Evolutionary conservation across 2,329 filamentous ascomycete genomes (phyloP).

Genomic region (Zymoseptoria crescenta): DNA sequence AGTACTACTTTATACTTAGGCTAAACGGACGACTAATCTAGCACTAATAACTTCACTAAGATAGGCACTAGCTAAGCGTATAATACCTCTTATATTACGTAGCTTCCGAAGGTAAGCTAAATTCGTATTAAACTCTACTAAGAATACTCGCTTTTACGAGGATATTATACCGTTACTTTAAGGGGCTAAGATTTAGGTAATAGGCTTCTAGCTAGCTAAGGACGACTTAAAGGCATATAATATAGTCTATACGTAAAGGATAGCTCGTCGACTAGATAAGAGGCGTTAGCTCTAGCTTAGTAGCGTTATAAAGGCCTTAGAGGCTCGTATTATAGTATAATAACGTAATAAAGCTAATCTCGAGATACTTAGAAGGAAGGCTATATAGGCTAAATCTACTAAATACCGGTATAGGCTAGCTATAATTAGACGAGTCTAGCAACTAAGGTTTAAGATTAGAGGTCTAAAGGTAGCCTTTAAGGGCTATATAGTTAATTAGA

Average conservation of each 20-base stretch:
- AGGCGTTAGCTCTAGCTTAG: background rate
- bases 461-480: background rate
- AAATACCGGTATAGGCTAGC: background rate
- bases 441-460: background rate
- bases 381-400: background rate
- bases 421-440: background rate
- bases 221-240: background rate
- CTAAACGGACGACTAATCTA: too few species aligned
- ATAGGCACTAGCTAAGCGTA: background rate
- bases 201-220: background rate
- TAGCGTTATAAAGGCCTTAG: background rate
- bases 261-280: background rate
- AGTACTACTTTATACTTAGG: background rate
- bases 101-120: background rate
- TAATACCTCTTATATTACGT: background rate
- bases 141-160: background rate
- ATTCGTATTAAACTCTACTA: background rate
- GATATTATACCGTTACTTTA: background rate
- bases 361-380: background rate
- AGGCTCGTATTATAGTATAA: too few species aligned
- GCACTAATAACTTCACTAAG: background rate
- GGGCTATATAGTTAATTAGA: background rate
- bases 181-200: background rate
- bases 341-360: background rate
- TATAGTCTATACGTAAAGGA: background rate